A percentile compares a stretch with the other conserved stretches of the same genome.
Evolutionary conservation across 1,284 basidiomycete genomes (phyloP).

Genomic region (Rhodotorula mucilaginosa): DNA sequence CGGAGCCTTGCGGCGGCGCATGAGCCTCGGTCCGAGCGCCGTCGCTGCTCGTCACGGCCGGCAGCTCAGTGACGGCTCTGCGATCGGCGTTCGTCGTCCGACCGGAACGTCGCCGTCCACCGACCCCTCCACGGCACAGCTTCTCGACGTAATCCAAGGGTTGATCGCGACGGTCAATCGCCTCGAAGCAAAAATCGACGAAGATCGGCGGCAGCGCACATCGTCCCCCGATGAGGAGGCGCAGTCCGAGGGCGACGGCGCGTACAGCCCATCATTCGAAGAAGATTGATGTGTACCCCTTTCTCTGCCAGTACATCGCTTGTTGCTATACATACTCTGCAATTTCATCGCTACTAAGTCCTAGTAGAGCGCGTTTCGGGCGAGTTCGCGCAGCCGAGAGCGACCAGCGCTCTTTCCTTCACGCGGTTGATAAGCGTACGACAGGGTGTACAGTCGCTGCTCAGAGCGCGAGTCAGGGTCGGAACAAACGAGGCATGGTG

Average conservation of each 20-base stretch:
- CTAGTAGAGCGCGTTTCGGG: background rate
- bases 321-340: background rate
- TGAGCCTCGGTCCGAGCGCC: conserved; percentile 22
- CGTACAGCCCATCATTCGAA: too few relatives aligned
- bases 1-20: conserved; percentile 14
- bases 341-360: background rate
- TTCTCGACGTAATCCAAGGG: conserved; percentile 21
- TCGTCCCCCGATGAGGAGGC: background rate
- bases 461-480: background rate
- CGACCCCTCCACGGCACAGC: conserved; percentile 6
- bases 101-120: background rate
- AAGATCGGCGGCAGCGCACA: background rate
- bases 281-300: too few relatives aligned
- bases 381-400: background rate
- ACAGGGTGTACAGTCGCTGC: conserved; percentile 32
- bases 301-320: too few relatives aligned
- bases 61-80: conserved; percentile 6
- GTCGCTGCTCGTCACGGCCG: background rate
- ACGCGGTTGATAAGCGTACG: conserved; percentile 31
- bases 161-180: conserved; percentile 25
- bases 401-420: conserved; percentile 1
- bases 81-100: background rate
- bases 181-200: conserved; percentile 30
- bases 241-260: too few relatives aligned
- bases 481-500: background rate